phyloP scores from a whole-genome alignment of 106 monocot species.

The Allium sativum region DNA sequence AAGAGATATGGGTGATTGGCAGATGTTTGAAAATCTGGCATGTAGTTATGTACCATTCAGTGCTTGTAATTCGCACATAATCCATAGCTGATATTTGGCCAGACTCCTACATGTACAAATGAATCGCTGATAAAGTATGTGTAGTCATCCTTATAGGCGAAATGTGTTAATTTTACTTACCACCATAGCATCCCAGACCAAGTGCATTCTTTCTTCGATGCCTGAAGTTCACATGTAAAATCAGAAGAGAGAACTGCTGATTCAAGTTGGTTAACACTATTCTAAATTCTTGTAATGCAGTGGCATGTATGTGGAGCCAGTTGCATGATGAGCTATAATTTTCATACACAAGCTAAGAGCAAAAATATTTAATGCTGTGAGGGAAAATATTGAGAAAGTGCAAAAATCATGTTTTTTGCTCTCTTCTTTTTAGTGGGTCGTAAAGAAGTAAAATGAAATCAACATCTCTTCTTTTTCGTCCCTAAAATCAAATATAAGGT shows the following conservation, averaged over 20 bases:
- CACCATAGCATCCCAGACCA: conserved; percentile 96
- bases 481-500: too few relatives aligned
- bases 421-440: too few relatives aligned
- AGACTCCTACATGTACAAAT: conserved; percentile 56
- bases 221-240: conserved; percentile 31
- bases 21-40: not conserved
- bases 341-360: too few relatives aligned
- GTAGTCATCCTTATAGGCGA: not conserved
- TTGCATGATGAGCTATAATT: too few relatives aligned
- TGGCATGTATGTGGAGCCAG: too few relatives aligned
- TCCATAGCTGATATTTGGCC: conserved; percentile 80
- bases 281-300: too few relatives aligned
- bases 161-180: conserved; percentile 28
- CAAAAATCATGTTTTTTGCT: too few relatives aligned
- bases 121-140: not conserved
- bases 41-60: conserved; percentile 65
- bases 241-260: not conserved
- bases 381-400: too few relatives aligned
- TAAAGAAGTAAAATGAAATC: too few relatives aligned
- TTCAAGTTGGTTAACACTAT: too few relatives aligned
- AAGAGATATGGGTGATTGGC: not conserved
- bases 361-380: too few relatives aligned
- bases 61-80: conserved; percentile 89
- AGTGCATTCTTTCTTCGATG: conserved; percentile 97
- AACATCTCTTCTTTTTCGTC: too few relatives aligned